Evolutionary conservation across 2,329 filamentous ascomycete genomes (phyloP), one percentile per base, ranked within the genome.

Genomic region (Xylaria sp.): DNA sequence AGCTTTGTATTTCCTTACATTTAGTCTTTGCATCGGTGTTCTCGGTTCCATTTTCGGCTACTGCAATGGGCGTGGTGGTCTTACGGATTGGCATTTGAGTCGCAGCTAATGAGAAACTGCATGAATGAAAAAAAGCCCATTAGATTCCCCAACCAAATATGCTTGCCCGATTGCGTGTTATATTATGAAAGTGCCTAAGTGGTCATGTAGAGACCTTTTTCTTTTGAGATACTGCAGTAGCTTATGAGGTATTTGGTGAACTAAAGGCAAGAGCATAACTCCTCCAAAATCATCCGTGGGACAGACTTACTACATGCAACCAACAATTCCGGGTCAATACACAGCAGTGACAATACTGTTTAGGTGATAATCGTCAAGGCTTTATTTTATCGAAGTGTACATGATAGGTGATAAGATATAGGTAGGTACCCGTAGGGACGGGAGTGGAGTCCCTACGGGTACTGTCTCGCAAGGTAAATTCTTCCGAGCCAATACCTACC

Each of bases 11-110:
- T 82, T 83, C 77, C 77, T 81, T 81, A 77, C 82, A 77, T 77
- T 73, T 82, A 78, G 77, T 79, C 77, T 82, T 84, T 83, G 82
- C 82, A 85, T 82, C 79, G 85, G 85, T 86, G 85, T 87, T 80
- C 80, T 78, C 82, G 83, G 82, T 80, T 81, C 81, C 76, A 76
- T 80, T 80, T 78, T 73, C 73, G 73, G 75, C 73, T 76, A 67
- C 73, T 73, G 73, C 73, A 73, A 74, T 69, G 72, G 75, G 73
- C 72, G 70, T 74, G 72, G 75, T 74, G 63, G 66, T 62, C 67
- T 72, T 75, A 72, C 70, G 74, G 74, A 74, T 75, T 69, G 72
- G 73, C 71, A 77, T 77, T 73, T 74, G 73, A 76, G 73, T 66
- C 64, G 72, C 74, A 76, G 74, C 71, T 76, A 77, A 78, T 77